Conservation (phyloP, 495 filamentous ascomycete genomes). For the Penicillium turbatum region DNA sequence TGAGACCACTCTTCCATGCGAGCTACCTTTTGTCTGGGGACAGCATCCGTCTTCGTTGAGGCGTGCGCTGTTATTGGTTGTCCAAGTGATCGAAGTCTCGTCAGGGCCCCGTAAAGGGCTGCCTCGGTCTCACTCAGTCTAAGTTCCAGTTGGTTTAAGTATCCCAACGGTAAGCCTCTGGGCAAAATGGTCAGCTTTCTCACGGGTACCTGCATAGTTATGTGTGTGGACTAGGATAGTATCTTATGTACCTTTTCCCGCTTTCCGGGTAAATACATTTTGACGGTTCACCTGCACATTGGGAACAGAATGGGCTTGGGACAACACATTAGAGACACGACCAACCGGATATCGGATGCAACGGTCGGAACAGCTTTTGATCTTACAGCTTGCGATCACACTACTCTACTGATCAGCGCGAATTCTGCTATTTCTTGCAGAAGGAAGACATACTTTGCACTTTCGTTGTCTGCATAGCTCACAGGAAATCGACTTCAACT, state of each 20-base stretch:
- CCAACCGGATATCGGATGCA: not conserved
- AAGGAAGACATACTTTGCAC: slow-evolving; percentile 23
- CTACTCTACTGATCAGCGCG: slow-evolving; percentile 11
- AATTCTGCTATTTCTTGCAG: not conserved
- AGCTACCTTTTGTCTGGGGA: slow-evolving; percentile 21
- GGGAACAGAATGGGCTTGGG: slow-evolving; percentile 22
- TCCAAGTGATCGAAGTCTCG: slow-evolving; percentile 17
- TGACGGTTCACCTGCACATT: slow-evolving; percentile 25
- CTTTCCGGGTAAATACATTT: slow-evolving; percentile 30
- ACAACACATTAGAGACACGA: not conserved
- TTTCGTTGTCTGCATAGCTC: slow-evolving; percentile 28
- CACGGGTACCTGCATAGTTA: not conserved
- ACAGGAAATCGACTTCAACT: slow-evolving; percentile 23
- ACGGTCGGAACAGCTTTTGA: not conserved
- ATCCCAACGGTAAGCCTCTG: slow-evolving; percentile 28
- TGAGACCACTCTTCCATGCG: slow-evolving; percentile 28
- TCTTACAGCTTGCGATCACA: slow-evolving; percentile 30
- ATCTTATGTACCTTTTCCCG: slow-evolving; percentile 22
- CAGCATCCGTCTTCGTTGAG: slow-evolving; percentile 12
- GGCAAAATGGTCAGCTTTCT: not conserved
- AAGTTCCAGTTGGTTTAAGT: slow-evolving; percentile 30
- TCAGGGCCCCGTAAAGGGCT: slow-evolving; percentile 26
- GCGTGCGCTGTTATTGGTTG: slow-evolving; percentile 10
- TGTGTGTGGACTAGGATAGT: not conserved
- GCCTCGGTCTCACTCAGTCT: slow-evolving; percentile 27